Conservation (phyloP, 2,329 filamentous ascomycete species). For the Rhexocercosporidium sp. region DNA sequence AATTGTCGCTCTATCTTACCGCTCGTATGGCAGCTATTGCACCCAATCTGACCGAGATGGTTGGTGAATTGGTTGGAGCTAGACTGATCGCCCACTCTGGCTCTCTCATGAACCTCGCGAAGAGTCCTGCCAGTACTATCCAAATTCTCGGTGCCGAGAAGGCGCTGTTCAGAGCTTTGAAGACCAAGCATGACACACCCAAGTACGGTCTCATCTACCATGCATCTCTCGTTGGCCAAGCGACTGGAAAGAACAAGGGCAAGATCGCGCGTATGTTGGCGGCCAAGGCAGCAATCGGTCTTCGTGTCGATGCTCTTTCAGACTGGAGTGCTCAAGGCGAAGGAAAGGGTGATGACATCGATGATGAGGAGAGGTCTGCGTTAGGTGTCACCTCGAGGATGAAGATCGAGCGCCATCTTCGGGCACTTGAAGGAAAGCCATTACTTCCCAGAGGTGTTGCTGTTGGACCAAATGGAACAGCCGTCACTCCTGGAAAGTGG, state of each 20-base stretch:
- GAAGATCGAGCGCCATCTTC: conserved; percentile 77
- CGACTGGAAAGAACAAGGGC: conserved; percentile 97
- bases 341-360: conserved; percentile 65
- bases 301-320: conserved; percentile 88
- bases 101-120: conserved; percentile 92
- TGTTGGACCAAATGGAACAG: conserved; percentile 73
- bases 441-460: conserved; percentile 76
- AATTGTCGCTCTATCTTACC: conserved; percentile 87
- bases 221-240: conserved; percentile 92
- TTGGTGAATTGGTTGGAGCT: conserved; percentile 92
- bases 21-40: conserved; percentile 96
- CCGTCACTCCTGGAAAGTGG: conserved; percentile 74
- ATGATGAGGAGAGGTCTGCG: conserved; percentile 87
- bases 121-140: conserved; percentile 92
- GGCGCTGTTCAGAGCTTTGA: conserved; percentile 95
- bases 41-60: conserved; percentile 90
- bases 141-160: conserved; percentile 99
- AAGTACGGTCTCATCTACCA: conserved; percentile 98
- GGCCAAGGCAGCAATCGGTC: conserved; percentile 89
- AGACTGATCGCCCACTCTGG: conserved; percentile 94
- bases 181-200: conserved; percentile 98
- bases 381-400: conserved; percentile 76
- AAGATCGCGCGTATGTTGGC: conserved; percentile 98
- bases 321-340: conserved; percentile 75
- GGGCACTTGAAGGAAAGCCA: conserved; percentile 88